These are phyloP conservation scores for Ogataea neopini DNA, from an alignment of 805 yeast genomes.

Conservation along the genomic window DNA sequence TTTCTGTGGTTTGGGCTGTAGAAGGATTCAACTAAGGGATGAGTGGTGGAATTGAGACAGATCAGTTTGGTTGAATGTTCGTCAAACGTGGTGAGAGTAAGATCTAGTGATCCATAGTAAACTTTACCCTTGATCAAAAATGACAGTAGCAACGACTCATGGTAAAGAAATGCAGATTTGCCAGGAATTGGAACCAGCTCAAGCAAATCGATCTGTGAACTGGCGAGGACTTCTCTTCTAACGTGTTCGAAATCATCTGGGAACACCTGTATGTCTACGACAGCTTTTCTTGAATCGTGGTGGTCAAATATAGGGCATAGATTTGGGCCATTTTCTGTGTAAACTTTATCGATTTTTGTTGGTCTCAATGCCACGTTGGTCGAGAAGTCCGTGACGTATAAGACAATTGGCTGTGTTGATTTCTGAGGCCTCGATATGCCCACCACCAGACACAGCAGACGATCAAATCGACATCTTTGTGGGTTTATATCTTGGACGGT, in stretches of 20 bases:
- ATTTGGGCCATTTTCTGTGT: not conserved
- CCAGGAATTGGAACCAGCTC: not conserved
- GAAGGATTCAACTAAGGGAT: conserved; percentile 5
- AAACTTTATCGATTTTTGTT: conserved; percentile 5
- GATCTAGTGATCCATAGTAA: conserved; percentile 10
- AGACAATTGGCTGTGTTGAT: conserved; percentile 16
- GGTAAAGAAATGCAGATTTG: not conserved
- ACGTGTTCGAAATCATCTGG: conserved; percentile 3
- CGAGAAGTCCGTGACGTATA: conserved; percentile 30
- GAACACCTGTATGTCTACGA: conserved; percentile 11
- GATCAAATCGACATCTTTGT: conserved; percentile 3
- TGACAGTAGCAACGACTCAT: conserved; percentile 6
- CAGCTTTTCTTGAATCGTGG: not conserved
- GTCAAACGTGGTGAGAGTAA: conserved; percentile 4
- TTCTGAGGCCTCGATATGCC: conserved; percentile 21
- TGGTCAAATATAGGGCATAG: not conserved
- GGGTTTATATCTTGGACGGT: not conserved
- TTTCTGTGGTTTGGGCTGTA: conserved; percentile 1
- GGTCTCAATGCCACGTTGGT: not conserved
- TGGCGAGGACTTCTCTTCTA: not conserved
- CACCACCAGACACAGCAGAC: conserved; percentile 22
- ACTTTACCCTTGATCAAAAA: conserved; percentile 12
- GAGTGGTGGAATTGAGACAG: not conserved
- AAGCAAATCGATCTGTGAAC: not conserved
- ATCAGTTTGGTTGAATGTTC: not conserved